Base-by-base conservation (phyloP, 345 rosid species). In the Barbarea vulgaris region DNA sequence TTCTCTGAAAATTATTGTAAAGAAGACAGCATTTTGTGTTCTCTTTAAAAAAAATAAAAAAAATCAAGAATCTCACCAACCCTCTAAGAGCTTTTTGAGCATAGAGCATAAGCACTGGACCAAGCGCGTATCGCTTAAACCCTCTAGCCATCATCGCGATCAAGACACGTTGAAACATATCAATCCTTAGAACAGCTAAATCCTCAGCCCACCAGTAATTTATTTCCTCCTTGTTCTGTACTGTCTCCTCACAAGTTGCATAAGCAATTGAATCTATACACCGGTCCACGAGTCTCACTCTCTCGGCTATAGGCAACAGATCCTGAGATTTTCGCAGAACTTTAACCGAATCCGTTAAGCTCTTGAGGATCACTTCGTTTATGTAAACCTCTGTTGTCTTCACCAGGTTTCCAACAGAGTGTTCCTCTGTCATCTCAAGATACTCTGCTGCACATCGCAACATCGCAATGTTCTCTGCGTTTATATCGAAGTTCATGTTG, bases 161-260 rank as follows among this genome's bases (percentile, higher is more conserved):
- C 46, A 91, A 56, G 67, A 91, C 95, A 69, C 98, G 79, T 54
- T 82, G 96, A 80, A 94, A 89, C 64, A 85, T 71, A 69, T 91
- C 91, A 55, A 89, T 86, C 68, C 95, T 86, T 11, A 94, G 70
- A 71, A 81, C 79, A 44, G 85, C 63, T 67, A 94, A 80, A 41
- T 87, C 96, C 73, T 94, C 91, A 58, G 95, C 93, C 96, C 96
- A 91, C 91, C 90, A 87, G 64, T 87, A 86, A 58, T 82, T 89
- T 58, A 81, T 31, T 6, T 11, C 64, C 15, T 42, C 81, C 52
- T 80, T 83, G 80, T 2, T 80, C 48, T 86, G 85, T n/a, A n/a
- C n/a, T n/a, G 66, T 91, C 41, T 88, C 93, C 39, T 84, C 87
- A 79, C 89, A 88, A 77, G 86, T 85, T 65, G 75, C 56, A 68